These are phyloP conservation scores for Mariannaea elegans DNA, from an alignment of 2,329 filamentous ascomycete species.

Conservation along the genomic window DNA sequence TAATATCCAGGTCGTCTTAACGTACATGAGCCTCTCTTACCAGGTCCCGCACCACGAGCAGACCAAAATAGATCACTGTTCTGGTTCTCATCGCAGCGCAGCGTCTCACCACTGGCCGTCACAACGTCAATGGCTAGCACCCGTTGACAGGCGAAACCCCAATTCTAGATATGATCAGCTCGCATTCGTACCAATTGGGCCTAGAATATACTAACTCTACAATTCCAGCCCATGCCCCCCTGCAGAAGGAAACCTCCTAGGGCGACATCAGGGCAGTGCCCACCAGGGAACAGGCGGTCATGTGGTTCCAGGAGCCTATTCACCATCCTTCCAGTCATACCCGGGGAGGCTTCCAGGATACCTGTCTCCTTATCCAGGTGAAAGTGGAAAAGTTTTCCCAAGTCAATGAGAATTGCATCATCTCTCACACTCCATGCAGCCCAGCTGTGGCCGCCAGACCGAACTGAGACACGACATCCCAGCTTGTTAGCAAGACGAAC, in stretches of 20 bases:
- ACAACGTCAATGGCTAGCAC: slow-evolving; percentile 58
- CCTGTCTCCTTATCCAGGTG: slow-evolving; percentile 49
- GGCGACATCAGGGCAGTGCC: slow-evolving; percentile 65
- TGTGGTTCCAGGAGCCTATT: slow-evolving; percentile 49
- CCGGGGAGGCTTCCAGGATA: slow-evolving; percentile 55
- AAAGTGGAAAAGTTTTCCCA: slow-evolving; percentile 44
- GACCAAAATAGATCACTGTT: slow-evolving; percentile 60
- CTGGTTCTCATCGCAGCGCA: slow-evolving; percentile 47
- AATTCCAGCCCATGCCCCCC: slow-evolving; percentile 68
- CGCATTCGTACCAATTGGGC: too few species aligned
- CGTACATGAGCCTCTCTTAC: slow-evolving; percentile 15
- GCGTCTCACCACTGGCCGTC: slow-evolving; percentile 51
- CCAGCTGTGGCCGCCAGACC: slow-evolving; percentile 60
- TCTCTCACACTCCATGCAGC: slow-evolving; percentile 59
- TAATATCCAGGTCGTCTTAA: neutral
- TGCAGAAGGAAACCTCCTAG: slow-evolving; percentile 65
- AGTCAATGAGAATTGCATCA: slow-evolving; percentile 53
- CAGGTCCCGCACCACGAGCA: slow-evolving; percentile 56
- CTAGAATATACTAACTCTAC: slow-evolving; percentile 49
- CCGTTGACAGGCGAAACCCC: slow-evolving; percentile 63
- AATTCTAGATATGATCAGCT: slow-evolving; percentile 49
- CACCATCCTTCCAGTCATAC: slow-evolving; percentile 55
- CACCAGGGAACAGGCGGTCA: slow-evolving; percentile 60
- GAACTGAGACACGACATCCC: slow-evolving; percentile 50
- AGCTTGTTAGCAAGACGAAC: slow-evolving; percentile 48